Evolutionary conservation across 2,329 filamentous ascomycete species (phyloP).

Genomic region (Cladosporium sphaerospermum): DNA sequence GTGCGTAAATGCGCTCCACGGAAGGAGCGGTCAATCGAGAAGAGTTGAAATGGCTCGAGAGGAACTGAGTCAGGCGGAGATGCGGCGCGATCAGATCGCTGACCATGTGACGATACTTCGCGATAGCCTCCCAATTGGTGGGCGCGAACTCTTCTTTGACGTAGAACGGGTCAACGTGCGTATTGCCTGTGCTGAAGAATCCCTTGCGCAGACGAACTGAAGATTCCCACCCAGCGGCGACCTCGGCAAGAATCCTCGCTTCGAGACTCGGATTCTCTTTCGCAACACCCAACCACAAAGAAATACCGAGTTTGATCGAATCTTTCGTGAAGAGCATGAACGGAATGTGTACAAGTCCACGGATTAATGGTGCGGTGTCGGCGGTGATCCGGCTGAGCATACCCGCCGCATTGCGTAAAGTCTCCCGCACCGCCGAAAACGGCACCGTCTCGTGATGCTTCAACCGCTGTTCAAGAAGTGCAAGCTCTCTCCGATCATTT

Average conservation of each 20-base stretch:
- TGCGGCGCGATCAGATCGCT: conserved; percentile 85
- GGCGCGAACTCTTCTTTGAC: conserved; percentile 88
- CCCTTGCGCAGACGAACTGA: conserved; percentile 72
- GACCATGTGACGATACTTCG: conserved; percentile 68
- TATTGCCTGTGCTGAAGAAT: conserved; percentile 68
- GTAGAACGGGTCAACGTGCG: conserved; percentile 82
- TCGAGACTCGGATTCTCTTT: conserved; percentile 91
- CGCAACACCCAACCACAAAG: conserved; percentile 92
- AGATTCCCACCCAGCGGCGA: conserved; percentile 84
- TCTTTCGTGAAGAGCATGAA: conserved; percentile 92
- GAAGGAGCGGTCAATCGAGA: conserved; percentile 79
- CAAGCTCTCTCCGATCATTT: conserved; percentile 52
- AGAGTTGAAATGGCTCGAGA: conserved; percentile 91
- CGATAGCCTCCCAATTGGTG: conserved; percentile 69
- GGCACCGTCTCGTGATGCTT: conserved; percentile 63
- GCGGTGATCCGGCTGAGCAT: conserved; percentile 72
- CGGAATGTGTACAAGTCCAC: conserved; percentile 85
- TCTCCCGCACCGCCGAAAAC: conserved; percentile 69
- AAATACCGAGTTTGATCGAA: conserved; percentile 90
- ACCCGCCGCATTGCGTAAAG: conserved; percentile 76
- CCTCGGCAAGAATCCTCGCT: conserved; percentile 75
- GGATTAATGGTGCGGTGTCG: conserved; percentile 67
- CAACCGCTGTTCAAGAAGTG: conserved; percentile 66
- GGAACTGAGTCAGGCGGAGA: conserved; percentile 76
- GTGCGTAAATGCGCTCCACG: conserved; percentile 72